Evolutionary conservation across 257 asterid species (phyloP), one percentile per base, ranked within the genome.

Genomic region (Handroanthus guayacan): DNA sequence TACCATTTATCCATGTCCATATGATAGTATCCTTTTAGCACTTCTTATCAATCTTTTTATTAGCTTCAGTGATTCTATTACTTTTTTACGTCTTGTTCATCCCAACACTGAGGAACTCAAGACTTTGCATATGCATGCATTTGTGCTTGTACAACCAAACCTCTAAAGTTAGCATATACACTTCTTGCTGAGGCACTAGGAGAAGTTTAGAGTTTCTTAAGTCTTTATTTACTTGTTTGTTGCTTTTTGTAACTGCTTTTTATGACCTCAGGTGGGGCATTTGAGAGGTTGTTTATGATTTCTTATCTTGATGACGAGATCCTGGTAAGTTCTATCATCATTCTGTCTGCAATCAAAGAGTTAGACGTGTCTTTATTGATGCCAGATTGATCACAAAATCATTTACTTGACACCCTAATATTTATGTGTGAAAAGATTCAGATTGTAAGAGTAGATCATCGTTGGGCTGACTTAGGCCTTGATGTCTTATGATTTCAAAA

Each of bases 261-360:
- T 82, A 17, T 38, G 13, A 78, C 68, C 55, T 66, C 89, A 91
- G 97, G 96, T 48, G 92, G 95, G 80, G 66, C 81, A 37, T 82
- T 84, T 31, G 88, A 86, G 79, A 88, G 96, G 82, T 80, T 88
- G 57, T 86, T 91, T 75, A 79, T 93, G 88, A 91, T 93, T 50
- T 89, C 98, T 18, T 93, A 93, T 81, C 96, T 93, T 50, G 97
- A 91, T 69, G 98, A 93, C 4, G 98, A 89, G 89, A 89, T 93
- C 78, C 81, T 93, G 88, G 97, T 93, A 78, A 80, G 90, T 78
- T 50, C 17, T 39, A 4, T 17, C 20, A n/a, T 56, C 62, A 67
- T 44, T 55, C 73, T 16, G 17, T 56, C 54, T 54, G 71, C 60
- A n/a, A 68, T 63, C 17, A 65, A 69, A 56, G 8, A 50, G 62